Evolutionary conservation across 805 yeast genomes (phyloP).

Genomic region (Candida michaelii): DNA sequence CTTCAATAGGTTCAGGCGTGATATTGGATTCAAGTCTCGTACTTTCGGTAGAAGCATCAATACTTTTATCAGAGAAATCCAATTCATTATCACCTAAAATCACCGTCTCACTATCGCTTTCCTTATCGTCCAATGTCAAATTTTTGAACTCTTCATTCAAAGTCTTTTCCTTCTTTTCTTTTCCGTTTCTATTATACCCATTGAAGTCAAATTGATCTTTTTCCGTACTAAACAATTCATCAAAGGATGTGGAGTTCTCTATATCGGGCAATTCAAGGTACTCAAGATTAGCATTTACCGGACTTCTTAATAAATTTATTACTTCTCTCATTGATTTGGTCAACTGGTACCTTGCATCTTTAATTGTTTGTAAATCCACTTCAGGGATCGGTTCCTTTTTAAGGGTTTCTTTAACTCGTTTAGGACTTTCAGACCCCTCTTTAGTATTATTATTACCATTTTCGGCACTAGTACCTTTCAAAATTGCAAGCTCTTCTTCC

Average conservation of each 20-base stretch:
- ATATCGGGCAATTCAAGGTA: conserved; percentile 16
- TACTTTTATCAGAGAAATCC: not conserved
- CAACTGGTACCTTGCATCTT: conserved; percentile 32
- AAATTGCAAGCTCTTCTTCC: conserved; percentile 24
- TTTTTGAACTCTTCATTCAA: conserved; percentile 12
- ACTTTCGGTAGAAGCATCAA: no score
- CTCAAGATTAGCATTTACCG: conserved; percentile 18
- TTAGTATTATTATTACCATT: no score
- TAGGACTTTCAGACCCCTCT: not conserved
- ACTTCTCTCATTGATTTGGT: conserved; percentile 38
- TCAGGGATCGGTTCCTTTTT: conserved; percentile 24
- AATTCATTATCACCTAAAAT: conserved; percentile 19
- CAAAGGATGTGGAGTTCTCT: conserved; percentile 15
- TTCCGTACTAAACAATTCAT: conserved; percentile 11
- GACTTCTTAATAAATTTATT: conserved; percentile 31
- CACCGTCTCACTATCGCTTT: conserved; percentile 33
- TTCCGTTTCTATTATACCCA: conserved; percentile 5
- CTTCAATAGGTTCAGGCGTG: no score
- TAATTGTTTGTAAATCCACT: conserved; percentile 32
- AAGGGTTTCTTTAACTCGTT: not conserved
- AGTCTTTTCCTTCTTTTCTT: not conserved
- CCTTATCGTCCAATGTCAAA: conserved; percentile 8
- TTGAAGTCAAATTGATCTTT: conserved; percentile 13
- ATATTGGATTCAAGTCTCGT: no score
- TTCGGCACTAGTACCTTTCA: not conserved